Conservation (phyloP, 2,329 filamentous ascomycete genomes). For the Daldinia eschscholtzii region DNA sequence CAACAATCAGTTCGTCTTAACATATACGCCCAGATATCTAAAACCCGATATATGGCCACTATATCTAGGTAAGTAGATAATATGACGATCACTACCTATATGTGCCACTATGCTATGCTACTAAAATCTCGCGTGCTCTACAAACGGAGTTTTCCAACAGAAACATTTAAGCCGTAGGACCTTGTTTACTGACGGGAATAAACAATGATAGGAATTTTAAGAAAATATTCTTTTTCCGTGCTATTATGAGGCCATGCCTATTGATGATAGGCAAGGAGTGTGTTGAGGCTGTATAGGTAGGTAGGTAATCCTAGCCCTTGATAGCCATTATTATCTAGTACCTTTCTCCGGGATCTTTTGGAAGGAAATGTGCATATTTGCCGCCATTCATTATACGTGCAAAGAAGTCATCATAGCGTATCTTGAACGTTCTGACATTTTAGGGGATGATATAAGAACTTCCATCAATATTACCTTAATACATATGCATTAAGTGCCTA, state of each 20-base stretch:
- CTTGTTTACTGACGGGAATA: no score
- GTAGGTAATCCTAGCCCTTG: not conserved
- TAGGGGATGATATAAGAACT: not conserved
- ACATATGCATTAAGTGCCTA: no score
- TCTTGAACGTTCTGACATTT: not conserved
- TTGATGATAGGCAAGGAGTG: no score
- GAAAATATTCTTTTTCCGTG: no score
- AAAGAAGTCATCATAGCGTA: constrained; percentile 11
- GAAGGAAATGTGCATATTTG: no score
- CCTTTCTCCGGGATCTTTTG: not conserved
- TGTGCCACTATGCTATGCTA: not conserved
- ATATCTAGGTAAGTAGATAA: no score
- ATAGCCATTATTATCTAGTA: not conserved
- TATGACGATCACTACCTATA: not conserved
- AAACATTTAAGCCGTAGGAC: not conserved
- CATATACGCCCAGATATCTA: not conserved
- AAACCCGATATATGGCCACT: not conserved
- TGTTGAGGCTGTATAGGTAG: no score
- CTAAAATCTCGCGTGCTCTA: not conserved
- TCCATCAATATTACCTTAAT: no score
- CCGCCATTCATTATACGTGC: constrained; percentile 10
- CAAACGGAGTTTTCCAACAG: not conserved
- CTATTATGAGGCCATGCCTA: no score
- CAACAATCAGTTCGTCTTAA: constrained; percentile 22
- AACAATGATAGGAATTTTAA: no score